Evolutionary conservation across 768 basidiomycete species (phyloP), one percentile per base, ranked within the genome.

Genomic region (Naganishia onofrii): DNA sequence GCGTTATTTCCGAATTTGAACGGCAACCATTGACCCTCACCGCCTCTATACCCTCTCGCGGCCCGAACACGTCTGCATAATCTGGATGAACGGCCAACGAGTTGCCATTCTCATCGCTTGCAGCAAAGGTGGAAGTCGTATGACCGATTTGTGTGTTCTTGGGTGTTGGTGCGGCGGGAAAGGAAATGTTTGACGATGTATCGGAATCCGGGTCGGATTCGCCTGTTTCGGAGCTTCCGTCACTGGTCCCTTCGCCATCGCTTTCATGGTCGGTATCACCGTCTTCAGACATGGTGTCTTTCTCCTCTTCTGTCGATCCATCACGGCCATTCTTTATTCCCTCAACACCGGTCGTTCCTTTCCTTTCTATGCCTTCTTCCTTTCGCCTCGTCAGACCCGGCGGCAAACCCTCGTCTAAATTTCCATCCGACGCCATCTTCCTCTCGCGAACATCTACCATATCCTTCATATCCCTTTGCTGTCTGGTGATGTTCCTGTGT

Each of bases 61-160:
- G 60, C 38, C 60, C 60, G 29, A 63, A 63, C 26, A 63, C 60
- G 28, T 63, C 60, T 21, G 60, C 60, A 44, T 63, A 63, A 63
- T 63, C 60, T 9, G 60, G 60, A 44, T 63, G 60, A 26, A 63
- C 60, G 23, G 60, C 60, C 36, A 42, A 28, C 60, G 21, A 28
- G 15, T 44, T 42, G 28, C 32, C 60, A 42, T 26, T 44, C 4
- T 26, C 60, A n/a, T 42, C 38, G 13, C n/a, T 63, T 28, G 60
- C 23, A 3, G 36, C 6, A 36, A 63, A 26, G 38, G 38, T 44
- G 15, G 60, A 42, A 26, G 60, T 46, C 17, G 38, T 23, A 21
- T n/a, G 42, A 28, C 38, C 60, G 12, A 63, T 63, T n/a, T 42
- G 19, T 4, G 60, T 63, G 23, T 63, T 63, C 21, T 63, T 63